A percentile compares a stretch with the other conserved stretches of the same genome.
These are phyloP conservation scores for Udeniomyces megalosporus DNA, from an alignment of 768 basidiomycete species.

Conservation along the genomic window DNA sequence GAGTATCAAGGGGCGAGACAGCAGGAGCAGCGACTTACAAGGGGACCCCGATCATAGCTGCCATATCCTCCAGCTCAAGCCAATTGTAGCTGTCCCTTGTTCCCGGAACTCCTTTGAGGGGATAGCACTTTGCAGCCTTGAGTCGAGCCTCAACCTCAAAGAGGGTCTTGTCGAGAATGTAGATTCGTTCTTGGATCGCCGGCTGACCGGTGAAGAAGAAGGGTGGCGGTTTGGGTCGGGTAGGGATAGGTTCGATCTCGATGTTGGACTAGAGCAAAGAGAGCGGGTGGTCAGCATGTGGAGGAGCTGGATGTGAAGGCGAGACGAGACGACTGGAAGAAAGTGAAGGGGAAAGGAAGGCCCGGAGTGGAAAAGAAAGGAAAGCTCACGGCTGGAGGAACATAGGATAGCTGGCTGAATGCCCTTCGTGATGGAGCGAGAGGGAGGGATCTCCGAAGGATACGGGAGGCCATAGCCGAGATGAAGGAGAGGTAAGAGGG, in stretches of 20 bases:
- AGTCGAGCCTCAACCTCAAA: background rate
- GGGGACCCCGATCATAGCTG: background rate
- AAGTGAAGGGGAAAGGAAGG: background rate
- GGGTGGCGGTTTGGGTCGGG: constrained; percentile 11
- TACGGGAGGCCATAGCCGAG: no score
- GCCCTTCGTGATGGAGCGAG: no score
- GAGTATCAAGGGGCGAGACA: no score
- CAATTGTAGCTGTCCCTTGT: background rate
- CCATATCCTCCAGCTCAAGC: background rate
- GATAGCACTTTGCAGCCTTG: background rate
- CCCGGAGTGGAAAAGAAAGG: no score
- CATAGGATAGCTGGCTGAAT: no score
- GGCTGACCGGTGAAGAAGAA: constrained; percentile 13
- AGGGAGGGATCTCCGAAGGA: no score
- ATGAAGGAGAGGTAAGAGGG: no score
- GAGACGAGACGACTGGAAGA: background rate
- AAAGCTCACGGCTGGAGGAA: no score
- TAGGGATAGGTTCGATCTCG: background rate
- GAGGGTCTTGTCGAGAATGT: background rate
- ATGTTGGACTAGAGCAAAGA: background rate
- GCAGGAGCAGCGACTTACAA: background rate
- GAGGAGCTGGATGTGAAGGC: background rate
- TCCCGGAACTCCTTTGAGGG: background rate
- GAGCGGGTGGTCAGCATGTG: background rate
- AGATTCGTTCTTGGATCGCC: background rate